Conservation (phyloP, 2,329 filamentous ascomycete genomes). For the Davidsoniella virescens region DNA sequence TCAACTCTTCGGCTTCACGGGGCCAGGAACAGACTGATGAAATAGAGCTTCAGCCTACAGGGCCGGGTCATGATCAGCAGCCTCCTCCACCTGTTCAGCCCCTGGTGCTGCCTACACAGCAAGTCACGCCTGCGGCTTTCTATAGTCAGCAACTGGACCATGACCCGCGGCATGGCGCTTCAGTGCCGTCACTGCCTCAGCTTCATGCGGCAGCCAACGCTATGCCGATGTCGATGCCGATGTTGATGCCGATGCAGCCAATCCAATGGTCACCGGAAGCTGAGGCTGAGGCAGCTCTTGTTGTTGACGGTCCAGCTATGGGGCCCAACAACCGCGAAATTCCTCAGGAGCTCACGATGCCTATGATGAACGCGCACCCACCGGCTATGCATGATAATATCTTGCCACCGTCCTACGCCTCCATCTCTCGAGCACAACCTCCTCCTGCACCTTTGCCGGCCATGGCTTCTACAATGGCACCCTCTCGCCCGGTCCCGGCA, state of each 20-base stretch:
- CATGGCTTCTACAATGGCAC: not conserved
- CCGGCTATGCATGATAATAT: not conserved
- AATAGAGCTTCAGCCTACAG: not conserved
- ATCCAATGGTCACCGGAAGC: conserved; percentile 10
- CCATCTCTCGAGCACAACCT: not conserved
- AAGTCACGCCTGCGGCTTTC: not conserved
- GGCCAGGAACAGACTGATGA: not conserved
- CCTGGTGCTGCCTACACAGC: not conserved
- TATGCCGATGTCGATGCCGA: not conserved
- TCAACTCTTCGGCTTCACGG: not conserved
- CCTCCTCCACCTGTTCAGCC: not conserved
- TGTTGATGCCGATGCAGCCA: not conserved
- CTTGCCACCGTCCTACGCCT: conserved; percentile 10
- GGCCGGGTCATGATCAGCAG: no score
- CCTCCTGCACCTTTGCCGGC: not conserved
- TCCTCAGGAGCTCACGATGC: conserved; percentile 9
- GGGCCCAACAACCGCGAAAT: conserved; percentile 12
- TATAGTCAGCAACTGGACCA: not conserved
- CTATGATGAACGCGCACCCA: not conserved
- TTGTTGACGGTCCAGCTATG: conserved; percentile 11
- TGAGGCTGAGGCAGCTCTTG: conserved; percentile 11
- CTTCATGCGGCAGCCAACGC: not conserved
- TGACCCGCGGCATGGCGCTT: not conserved
- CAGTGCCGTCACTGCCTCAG: not conserved
- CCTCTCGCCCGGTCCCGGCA: not conserved